Percentiles rank a stretch among this genome's conserved stretches.
phyloP scores from a whole-genome alignment of 2,329 filamentous ascomycete genomes.

The Magnaporthales sp. region DNA sequence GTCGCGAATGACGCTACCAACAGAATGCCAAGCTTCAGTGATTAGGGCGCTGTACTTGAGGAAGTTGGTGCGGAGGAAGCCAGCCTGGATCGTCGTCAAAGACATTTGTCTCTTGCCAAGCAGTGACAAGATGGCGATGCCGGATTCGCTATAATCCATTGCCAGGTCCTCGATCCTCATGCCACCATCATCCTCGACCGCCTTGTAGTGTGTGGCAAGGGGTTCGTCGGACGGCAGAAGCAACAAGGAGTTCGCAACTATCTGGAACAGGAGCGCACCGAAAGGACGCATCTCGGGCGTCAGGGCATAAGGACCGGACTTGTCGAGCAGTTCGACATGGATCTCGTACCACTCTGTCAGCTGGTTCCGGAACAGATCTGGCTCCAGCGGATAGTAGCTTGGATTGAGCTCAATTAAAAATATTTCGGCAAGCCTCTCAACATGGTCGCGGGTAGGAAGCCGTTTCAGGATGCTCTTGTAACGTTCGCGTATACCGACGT shows the following conservation, averaged over 20 bases:
- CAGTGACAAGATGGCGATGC: conserved; percentile 41
- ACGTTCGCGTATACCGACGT: conserved; percentile 39
- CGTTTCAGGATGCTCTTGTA: conserved; percentile 51
- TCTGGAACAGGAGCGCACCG: conserved; percentile 51
- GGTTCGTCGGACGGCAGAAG: conserved; percentile 35
- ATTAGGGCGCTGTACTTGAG: conserved; percentile 52
- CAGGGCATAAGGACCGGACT: conserved; percentile 40
- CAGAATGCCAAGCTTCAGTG: conserved; percentile 48
- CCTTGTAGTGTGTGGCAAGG: conserved; percentile 37
- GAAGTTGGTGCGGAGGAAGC: conserved; percentile 46
- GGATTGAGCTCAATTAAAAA: conserved; percentile 52
- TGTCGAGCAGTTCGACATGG: conserved; percentile 41
- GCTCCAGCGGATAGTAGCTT: conserved; percentile 48
- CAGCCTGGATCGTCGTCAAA: conserved; percentile 46
- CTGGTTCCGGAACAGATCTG: conserved; percentile 39
- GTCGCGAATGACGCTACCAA: conserved; percentile 49
- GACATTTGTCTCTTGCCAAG: conserved; percentile 50
- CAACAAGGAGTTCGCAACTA: conserved; percentile 45
- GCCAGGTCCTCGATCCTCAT: conserved; percentile 55
- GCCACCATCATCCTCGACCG: conserved; percentile 47
- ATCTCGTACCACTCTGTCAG: conserved; percentile 46
- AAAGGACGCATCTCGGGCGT: conserved; percentile 44
- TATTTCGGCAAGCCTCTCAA: conserved; percentile 44
- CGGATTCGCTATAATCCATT: conserved; percentile 51
- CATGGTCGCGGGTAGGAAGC: conserved; percentile 43